Percentiles rank a stretch among this genome's conserved stretches.
Evolutionary conservation across 441 rosid genomes (phyloP).

Genomic region (Theobroma grandiflorum): DNA sequence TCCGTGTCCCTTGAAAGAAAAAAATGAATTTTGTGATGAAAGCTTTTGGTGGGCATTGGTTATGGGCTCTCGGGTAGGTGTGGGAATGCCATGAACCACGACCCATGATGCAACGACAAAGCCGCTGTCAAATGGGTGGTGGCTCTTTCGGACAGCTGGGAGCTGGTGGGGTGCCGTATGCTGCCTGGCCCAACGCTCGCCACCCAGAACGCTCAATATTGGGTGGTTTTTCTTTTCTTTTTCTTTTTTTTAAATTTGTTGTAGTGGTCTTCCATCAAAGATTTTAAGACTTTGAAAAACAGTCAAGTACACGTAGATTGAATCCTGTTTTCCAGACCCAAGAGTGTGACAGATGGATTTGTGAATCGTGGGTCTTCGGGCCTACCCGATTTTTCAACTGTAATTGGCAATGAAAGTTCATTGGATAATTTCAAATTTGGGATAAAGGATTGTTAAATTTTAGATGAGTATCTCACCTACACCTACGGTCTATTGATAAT

Average conservation of each 20-base stretch:
- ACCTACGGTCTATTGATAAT: too few relatives aligned
- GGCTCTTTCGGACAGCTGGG: not conserved
- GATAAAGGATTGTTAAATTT: too few relatives aligned
- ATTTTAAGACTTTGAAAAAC: not conserved
- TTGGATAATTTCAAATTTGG: too few relatives aligned
- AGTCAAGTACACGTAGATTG: too few relatives aligned
- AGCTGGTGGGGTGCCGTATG: not conserved
- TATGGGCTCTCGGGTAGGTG: not conserved
- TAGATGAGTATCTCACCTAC: too few relatives aligned
- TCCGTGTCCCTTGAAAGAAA: not conserved
- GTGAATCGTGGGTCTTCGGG: not conserved
- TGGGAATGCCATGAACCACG: constrained; percentile 14
- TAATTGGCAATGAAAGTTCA: not conserved
- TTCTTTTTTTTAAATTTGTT: not conserved
- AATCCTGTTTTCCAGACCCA: not conserved
- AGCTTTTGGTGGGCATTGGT: constrained; percentile 9
- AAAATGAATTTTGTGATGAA: too few relatives aligned
- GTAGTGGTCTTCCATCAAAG: not conserved
- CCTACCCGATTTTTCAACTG: not conserved
- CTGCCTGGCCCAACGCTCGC: not conserved
- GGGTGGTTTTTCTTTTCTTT: not conserved
- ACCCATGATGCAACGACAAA: constrained; percentile 3
- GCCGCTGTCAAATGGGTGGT: not conserved
- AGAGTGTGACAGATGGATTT: not conserved
- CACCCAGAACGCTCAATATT: not conserved